phyloP scores from a whole-genome alignment of 805 yeast genomes.

The Starmerella vitae region DNA sequence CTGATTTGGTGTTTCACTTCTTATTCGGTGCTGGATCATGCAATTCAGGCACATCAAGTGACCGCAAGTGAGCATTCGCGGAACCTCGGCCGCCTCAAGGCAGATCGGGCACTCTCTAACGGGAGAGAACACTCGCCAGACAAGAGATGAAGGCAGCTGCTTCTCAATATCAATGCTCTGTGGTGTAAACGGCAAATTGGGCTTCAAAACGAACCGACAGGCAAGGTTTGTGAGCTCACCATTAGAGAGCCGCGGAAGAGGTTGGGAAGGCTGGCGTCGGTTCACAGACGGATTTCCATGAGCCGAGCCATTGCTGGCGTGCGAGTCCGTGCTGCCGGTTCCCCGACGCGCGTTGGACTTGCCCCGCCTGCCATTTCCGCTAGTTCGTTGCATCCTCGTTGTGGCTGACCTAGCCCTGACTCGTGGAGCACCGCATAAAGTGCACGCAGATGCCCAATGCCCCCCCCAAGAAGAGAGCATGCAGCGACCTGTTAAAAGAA shows the following conservation, averaged over 20 bases:
- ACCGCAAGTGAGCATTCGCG: conserved; percentile 91
- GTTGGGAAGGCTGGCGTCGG: neutral
- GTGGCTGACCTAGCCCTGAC: no score
- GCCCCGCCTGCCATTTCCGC: no score
- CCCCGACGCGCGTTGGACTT: no score
- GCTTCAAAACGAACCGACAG: conserved; percentile 70
- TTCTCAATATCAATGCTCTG: conserved; percentile 27
- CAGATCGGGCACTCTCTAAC: conserved; percentile 83
- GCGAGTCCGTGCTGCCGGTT: no score
- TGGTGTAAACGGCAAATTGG: conserved; percentile 42
- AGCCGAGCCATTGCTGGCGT: no score
- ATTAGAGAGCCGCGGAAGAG: conserved; percentile 7
- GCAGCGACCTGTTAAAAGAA: neutral
- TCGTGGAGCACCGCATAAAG: no score
- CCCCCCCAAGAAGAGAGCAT: no score
- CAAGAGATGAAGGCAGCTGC: conserved; percentile 46
- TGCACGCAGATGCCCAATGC: no score
- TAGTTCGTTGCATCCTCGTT: no score
- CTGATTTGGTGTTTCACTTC: conserved; percentile 12
- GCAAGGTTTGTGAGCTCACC: conserved; percentile 52
- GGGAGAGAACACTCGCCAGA: conserved; percentile 62
- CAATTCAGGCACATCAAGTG: conserved; percentile 83
- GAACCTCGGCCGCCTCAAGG: conserved; percentile 70
- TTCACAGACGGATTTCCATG: no score
- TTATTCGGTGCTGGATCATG: conserved; percentile 53